Evolutionary conservation across 345 rosid genomes (phyloP).

Genomic region (Arabis alpina): DNA sequence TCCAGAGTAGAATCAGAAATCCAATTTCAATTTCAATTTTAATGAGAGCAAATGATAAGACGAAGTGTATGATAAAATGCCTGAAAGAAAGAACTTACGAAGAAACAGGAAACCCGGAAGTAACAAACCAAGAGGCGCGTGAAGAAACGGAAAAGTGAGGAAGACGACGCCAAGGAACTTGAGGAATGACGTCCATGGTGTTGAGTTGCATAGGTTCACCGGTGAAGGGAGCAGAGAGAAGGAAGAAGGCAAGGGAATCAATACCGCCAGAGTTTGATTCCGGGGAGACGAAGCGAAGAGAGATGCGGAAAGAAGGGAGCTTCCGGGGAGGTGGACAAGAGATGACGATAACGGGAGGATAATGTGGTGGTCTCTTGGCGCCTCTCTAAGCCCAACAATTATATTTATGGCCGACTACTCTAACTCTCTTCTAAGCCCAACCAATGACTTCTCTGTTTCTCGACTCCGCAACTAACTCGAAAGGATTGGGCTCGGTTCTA

Average conservation of each 20-base stretch:
- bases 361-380: slow-evolving; percentile 45
- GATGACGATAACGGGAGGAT: slow-evolving; percentile 47
- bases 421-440: too few species aligned
- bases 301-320: not conserved
- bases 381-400: not conserved
- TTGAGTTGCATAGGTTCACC: slow-evolving; percentile 36
- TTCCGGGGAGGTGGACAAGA: slow-evolving; percentile 18
- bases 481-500: too few species aligned
- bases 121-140: slow-evolving; percentile 48
- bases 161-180: slow-evolving; percentile 49
- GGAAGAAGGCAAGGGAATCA: slow-evolving; percentile 26
- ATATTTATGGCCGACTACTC: too few species aligned
- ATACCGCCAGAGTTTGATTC: not conserved
- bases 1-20: not conserved
- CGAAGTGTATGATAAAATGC: slow-evolving; percentile 43
- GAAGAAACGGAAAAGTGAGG: slow-evolving; percentile 44
- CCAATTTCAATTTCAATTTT: not conserved
- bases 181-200: slow-evolving; percentile 61
- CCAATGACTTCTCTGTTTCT: too few species aligned
- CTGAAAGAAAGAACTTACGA: slow-evolving; percentile 51
- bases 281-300: too few species aligned
- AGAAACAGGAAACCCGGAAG: slow-evolving; percentile 48
- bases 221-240: slow-evolving; percentile 23
- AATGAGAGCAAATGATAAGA: not conserved
- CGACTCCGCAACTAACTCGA: too few species aligned